Percentiles rank a stretch among this genome's conserved stretches.
These are phyloP conservation scores for Blepharisma japonicum DNA, from an alignment of 73 alveolate species.

Conservation along the genomic window DNA sequence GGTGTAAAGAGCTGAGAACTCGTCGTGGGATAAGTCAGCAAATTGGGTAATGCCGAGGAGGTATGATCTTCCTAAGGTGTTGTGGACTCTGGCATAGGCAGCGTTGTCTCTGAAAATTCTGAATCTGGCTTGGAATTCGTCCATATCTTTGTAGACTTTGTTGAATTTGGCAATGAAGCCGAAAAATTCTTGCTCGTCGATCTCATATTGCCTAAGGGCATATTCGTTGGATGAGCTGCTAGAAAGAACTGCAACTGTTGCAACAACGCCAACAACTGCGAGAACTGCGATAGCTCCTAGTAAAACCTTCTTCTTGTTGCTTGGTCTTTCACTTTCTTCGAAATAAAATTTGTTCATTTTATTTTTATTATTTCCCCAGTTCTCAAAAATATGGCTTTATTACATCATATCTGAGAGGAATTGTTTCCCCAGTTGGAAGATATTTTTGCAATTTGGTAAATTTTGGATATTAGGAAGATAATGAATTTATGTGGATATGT, in stretches of 20 bases:
- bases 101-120: background rate
- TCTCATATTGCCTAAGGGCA: background rate
- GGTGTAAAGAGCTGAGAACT: constrained; percentile 45
- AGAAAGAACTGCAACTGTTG: background rate
- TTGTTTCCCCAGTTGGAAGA: too few species aligned
- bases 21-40: constrained; percentile 54
- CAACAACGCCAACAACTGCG: background rate
- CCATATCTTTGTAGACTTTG: background rate
- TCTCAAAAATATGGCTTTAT: too few species aligned
- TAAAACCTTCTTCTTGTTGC: background rate
- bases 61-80: background rate
- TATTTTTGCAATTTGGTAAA: too few species aligned
- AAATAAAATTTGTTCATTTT: background rate
- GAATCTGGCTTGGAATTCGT: constrained; percentile 27
- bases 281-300: background rate
- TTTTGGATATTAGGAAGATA: too few species aligned
- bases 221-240: background rate
- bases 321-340: background rate
- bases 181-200: background rate
- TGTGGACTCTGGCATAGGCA: background rate
- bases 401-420: too few species aligned
- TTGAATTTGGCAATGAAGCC: background rate
- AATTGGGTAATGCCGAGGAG: constrained; percentile 34
- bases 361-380: too few species aligned
- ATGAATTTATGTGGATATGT: too few species aligned